Evolutionary conservation across 768 basidiomycete genomes (phyloP).

Genomic region (Scleroderma citrinum): DNA sequence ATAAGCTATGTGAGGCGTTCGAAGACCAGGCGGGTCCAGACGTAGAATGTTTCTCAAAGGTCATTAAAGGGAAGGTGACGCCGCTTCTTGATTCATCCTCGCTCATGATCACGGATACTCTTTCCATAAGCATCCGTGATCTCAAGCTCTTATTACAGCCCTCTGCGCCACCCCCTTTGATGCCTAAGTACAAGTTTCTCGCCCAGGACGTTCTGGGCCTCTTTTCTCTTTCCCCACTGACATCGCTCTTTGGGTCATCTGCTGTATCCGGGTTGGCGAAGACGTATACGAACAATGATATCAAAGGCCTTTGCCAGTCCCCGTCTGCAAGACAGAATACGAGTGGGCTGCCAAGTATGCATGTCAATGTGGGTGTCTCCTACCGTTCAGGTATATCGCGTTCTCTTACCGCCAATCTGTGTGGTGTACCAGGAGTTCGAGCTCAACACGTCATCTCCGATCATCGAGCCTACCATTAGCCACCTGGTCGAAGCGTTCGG

Average conservation of each 20-base stretch:
- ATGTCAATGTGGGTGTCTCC: conserved; percentile 56
- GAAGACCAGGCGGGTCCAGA: conserved; percentile 21
- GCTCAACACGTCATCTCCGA: too few relatives aligned
- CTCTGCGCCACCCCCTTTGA: conserved; percentile 36
- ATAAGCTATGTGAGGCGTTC: too few relatives aligned
- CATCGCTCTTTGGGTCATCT: too few relatives aligned
- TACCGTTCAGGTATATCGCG: conserved; percentile 3
- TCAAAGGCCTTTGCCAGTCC: too few relatives aligned
- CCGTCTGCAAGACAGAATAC: conserved; percentile 85
- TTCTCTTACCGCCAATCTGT: too few relatives aligned
- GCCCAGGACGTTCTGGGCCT: conserved; percentile 57
- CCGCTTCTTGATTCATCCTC: too few relatives aligned
- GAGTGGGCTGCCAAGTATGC: conserved; percentile 80
- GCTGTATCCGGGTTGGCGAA: too few relatives aligned
- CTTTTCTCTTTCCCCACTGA: conserved; percentile 63
- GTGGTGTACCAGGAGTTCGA: too few relatives aligned
- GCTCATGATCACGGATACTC: conserved; percentile 29
- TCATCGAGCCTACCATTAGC: too few relatives aligned
- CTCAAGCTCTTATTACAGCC: conserved; percentile 42
- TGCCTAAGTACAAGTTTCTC: conserved; percentile 45
- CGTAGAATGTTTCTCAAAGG: conserved; percentile 26
- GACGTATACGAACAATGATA: too few relatives aligned
- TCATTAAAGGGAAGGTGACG: conserved; percentile 28
- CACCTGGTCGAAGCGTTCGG: conserved; percentile 19
- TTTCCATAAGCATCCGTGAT: conserved; percentile 39